Evolutionary conservation across 371 early-diverging fungal species (phyloP), one percentile per base, ranked within the genome.

Genomic region (Paraphysoderma sedebokerense): DNA sequence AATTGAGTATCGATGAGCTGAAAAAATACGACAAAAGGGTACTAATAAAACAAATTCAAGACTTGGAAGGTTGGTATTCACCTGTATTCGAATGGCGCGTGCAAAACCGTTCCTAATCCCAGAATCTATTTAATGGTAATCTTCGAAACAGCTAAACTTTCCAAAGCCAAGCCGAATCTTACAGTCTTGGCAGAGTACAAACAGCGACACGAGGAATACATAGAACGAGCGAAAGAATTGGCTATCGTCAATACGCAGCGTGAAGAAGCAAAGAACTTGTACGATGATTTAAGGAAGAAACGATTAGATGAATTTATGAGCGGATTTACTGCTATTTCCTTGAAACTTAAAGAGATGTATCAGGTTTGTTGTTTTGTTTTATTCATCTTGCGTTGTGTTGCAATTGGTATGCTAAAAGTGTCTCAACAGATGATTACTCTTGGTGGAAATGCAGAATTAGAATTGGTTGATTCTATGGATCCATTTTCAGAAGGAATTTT

Each of bases 391-490:
- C 28, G 31, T 3, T 36, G 27, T 34, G 35, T 20, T 15, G 4
- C 44, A 15, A 15, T 41, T 9, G 20, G 22, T 27, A 19, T 47
- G 22, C n/a, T n/a, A n/a, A n/a, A n/a, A 31, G 47, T 67, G 15
- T 35, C 7, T 36, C 27, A 46, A 17, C 45, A 81, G 84, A 83
- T 97, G 87, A 90, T 98, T 51, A 99, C 99, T 0, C 68, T 98
- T 46, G 99, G 99, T 20, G 99, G 99, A 19, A 97, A 96, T 63
- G 99, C 99, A 0, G 99, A 99, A 62, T 70, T 99, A 27, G 99
- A 99, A 57, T 68, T 98, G n/a, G 93, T 99, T 3, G 99, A 99
- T 58, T 89, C 85, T 58, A 65, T 98, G 62, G 99, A 99, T 65
- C 99, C 99, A 1, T 99, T 99, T 66, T 87, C 92, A 3, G 99